Percentiles rank a stretch among this genome's conserved stretches.
Conservation (phyloP, 805 yeast species). For the Phaffomyces thermotolerans region DNA sequence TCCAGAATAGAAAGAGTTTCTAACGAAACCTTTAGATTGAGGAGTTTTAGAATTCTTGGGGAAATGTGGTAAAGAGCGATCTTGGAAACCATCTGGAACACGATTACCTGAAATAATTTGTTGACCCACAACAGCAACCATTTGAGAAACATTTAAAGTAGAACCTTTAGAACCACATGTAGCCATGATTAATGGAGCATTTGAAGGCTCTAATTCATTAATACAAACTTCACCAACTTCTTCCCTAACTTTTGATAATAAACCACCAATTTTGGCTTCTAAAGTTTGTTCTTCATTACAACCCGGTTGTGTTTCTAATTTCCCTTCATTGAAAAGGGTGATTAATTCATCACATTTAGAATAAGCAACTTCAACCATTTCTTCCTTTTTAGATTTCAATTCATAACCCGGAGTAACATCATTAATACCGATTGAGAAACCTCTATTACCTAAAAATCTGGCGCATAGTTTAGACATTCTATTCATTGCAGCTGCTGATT, state of each 20-base stretch:
- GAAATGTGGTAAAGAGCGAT: conserved; percentile 95
- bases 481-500: conserved; percentile 94
- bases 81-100: conserved; percentile 99
- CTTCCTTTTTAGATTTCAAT: conserved; percentile 71
- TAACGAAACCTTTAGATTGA: conserved; percentile 94
- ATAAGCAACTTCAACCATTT: conserved; percentile 86
- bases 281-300: conserved; percentile 97
- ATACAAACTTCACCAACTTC: conserved; percentile 98
- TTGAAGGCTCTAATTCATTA: conserved; percentile 76
- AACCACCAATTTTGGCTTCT: conserved; percentile 95
- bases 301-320: conserved; percentile 96
- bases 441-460: conserved; percentile 86
- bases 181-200: conserved; percentile 98
- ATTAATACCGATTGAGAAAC: conserved; percentile 93
- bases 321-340: conserved; percentile 68
- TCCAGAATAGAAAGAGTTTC: conserved; percentile 93
- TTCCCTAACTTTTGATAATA: conserved; percentile 94
- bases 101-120: conserved; percentile 98
- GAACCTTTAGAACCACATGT: conserved; percentile 99
- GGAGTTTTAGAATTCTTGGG: conserved; percentile 94
- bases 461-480: conserved; percentile 99
- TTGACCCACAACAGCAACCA: conserved; percentile 99
- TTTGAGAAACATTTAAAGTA: conserved; percentile 94
- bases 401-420: conserved; percentile 92
- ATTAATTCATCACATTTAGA: conserved; percentile 87